Evolutionary conservation across 768 basidiomycete species (phyloP).

Genomic region (Cyclocybe aegerita): DNA sequence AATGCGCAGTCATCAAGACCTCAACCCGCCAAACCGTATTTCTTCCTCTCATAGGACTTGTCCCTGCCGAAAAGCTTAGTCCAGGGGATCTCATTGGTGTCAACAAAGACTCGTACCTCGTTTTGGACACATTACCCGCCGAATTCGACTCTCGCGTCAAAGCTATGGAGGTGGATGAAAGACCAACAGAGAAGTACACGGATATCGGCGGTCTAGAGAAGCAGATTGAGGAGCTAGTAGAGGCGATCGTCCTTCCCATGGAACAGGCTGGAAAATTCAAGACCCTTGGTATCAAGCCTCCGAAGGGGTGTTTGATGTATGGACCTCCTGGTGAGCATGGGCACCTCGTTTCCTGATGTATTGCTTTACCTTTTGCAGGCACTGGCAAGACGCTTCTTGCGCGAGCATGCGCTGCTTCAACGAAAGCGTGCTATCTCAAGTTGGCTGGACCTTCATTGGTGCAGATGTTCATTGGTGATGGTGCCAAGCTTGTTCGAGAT

Average conservation of each 20-base stretch:
- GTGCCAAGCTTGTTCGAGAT: conserved; percentile 97
- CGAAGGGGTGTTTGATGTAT: conserved; percentile 98
- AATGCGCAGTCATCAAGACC: conserved; percentile 99
- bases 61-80: conserved; percentile 85
- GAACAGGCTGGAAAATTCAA: conserved; percentile 99
- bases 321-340: conserved; percentile 81
- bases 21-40: conserved; percentile 98
- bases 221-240: conserved; percentile 97
- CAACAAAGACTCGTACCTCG: conserved; percentile 98
- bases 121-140: conserved; percentile 92
- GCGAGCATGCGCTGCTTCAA: conserved; percentile 96
- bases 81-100: conserved; percentile 97
- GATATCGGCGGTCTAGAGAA: conserved; percentile 99
- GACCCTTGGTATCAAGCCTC: conserved; percentile 94
- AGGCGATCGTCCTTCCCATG: conserved; percentile 98
- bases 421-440: conserved; percentile 97
- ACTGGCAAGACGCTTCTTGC: conserved; percentile 98
- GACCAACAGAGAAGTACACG: conserved; percentile 95
- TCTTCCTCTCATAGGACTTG: conserved; percentile 96
- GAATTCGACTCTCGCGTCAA: conserved; percentile 99
- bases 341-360: conserved; percentile 8
- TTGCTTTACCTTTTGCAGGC: conserved; percentile 33
- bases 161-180: conserved; percentile 99
- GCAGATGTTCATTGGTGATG: conserved; percentile 99
- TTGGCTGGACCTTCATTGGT: conserved; percentile 97